Base-by-base conservation (phyloP, 345 rosid genomes). In the Ceriops tagal region DNA sequence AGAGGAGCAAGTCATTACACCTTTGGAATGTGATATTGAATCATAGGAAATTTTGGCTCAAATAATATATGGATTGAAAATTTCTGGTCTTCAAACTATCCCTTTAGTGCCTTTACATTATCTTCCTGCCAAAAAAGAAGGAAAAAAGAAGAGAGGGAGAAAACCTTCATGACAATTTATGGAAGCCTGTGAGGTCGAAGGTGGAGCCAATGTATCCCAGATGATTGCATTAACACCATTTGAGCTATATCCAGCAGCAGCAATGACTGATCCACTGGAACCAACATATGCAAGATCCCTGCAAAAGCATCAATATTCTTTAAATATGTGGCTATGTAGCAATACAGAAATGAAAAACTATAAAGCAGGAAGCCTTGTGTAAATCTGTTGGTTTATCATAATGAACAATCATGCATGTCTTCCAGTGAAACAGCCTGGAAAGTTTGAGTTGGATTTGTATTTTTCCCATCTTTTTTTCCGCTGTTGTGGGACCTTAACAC, bases 141-240 rank as follows among this genome's bases (percentile, higher is more conserved):
- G 59, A 24, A 3, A 56, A 24, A 5, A 27, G 59, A 56, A 60
- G 26, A 35, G 27, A 31, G 68, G 46, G 57, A 73, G 69, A 73
- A 68, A 65, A 93, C 97, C 98, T 85, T 93, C 92, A 83, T 93
- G 98, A 75, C 97, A 89, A 61, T 76, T 69, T 75, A 89, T 85
- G 62, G 93, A 86, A 71, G 98, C 97, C 58, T 77, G 90, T 8
- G 97, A 89, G 62, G 92, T 89, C 71, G 92, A 77, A 51, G 98
- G 89, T 4, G 96, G 98, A 79, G 97, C 98, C 79, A 89, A 76
- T 53, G 96, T 91, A 78, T 93, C 98, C 98, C 98, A 93, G 66
- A 93, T 73, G 63, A 93, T 97, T 47, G 86, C 96, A 81, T 91
- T 93, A 66, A 78, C 86, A 77, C 89, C 87, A 74, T 84, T 93